Conservation (phyloP, 1,139 yeast species). For the Scheffersomyces illinoinensis region DNA sequence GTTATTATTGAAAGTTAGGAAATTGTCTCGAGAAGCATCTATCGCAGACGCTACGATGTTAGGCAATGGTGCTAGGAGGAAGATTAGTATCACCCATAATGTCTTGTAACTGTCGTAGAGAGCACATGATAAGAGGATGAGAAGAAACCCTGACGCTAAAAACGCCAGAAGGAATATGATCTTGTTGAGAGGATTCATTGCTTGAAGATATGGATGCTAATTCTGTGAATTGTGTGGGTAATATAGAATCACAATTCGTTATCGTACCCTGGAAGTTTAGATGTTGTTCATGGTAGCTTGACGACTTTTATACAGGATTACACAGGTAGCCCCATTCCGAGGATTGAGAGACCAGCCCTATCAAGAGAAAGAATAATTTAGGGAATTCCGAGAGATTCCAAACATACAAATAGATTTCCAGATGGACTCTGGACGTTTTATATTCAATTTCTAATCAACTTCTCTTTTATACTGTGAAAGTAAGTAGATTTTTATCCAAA, state of each 20-base stretch:
- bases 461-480: too few species aligned
- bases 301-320: too few species aligned
- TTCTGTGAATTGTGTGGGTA: neutral
- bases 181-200: conserved; percentile 61
- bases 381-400: too few species aligned
- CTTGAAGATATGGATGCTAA: neutral
- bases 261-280: neutral
- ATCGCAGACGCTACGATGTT: conserved; percentile 48
- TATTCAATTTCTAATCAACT: too few species aligned
- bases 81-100: conserved; percentile 63
- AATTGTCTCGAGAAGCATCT: conserved; percentile 53
- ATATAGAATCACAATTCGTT: neutral
- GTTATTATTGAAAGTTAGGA: conserved; percentile 60
- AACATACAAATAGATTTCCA: too few species aligned
- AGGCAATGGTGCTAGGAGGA: conserved; percentile 72
- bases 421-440: too few species aligned
- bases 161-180: conserved; percentile 71
- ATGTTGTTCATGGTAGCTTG: neutral
- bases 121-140: conserved; percentile 73
- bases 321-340: too few species aligned
- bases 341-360: too few species aligned
- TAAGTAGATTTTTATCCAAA: too few species aligned
- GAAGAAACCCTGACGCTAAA: conserved; percentile 72
- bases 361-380: too few species aligned
- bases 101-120: conserved; percentile 72